Conservation (phyloP, 192 early-diverging fungal genomes). For the Rhizoclosmatium globosum region DNA sequence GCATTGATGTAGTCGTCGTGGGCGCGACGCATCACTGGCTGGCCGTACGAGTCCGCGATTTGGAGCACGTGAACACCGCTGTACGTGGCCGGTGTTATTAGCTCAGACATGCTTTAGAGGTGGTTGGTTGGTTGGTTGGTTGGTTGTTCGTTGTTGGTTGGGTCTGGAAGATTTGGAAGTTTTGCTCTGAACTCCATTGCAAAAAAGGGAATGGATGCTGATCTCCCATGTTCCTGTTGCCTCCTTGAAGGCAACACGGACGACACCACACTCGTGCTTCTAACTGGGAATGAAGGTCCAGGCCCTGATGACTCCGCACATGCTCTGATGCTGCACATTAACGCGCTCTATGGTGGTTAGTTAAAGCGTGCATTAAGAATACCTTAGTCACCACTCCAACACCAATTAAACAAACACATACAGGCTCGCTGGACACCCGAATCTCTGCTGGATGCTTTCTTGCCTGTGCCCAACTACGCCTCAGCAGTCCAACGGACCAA, state of each 20-base stretch:
- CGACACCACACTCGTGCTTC: background rate
- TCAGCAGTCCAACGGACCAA: background rate
- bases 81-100: constrained; percentile 53
- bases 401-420: too few species aligned
- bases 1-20: constrained; percentile 94
- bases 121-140: too few species aligned
- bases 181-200: too few species aligned
- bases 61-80: constrained; percentile 64
- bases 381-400: background rate
- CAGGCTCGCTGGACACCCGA: background rate
- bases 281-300: background rate
- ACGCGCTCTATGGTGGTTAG: background rate
- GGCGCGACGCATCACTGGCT: constrained; percentile 81
- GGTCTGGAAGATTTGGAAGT: too few species aligned
- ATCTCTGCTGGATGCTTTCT: background rate
- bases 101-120: background rate
- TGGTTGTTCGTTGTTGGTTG: too few species aligned
- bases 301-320: background rate
- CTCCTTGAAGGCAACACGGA: background rate
- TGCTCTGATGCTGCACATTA: background rate
- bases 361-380: background rate
- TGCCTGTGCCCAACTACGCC: background rate
- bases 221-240: background rate
- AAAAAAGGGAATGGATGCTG: too few species aligned
- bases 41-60: constrained; percentile 75